phyloP scores from a whole-genome alignment of 2,329 filamentous ascomycete species.

The Elsinoe necatrix region DNA sequence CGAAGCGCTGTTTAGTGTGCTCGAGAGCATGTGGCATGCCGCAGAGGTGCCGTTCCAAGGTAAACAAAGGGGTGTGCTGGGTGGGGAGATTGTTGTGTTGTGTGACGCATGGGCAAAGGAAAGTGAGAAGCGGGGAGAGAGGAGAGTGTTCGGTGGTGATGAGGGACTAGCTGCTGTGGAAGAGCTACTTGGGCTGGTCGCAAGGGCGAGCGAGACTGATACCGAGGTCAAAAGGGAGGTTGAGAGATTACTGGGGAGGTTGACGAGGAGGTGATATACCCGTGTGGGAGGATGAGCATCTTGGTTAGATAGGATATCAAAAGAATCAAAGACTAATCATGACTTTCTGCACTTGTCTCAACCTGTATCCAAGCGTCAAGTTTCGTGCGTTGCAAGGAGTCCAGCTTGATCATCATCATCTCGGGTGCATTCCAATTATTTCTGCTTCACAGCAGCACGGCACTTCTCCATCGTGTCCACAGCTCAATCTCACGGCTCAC shows the following conservation, averaged over 20 bases:
- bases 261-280: slow-evolving; percentile 15
- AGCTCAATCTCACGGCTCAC: too few species aligned
- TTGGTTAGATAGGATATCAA: slow-evolving; percentile 9
- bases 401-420: background rate
- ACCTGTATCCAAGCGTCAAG: too few species aligned
- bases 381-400: background rate
- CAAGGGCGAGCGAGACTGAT: slow-evolving; percentile 23
- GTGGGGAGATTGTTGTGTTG: slow-evolving; percentile 54
- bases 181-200: slow-evolving; percentile 24
- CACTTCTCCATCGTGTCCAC: too few species aligned
- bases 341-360: background rate
- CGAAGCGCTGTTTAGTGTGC: slow-evolving; percentile 52
- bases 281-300: background rate
- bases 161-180: slow-evolving; percentile 43
- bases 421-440: too few species aligned
- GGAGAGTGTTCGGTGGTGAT: slow-evolving; percentile 52
- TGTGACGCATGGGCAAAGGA: slow-evolving; percentile 53
- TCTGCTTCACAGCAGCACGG: too few species aligned
- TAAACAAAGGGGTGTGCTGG: slow-evolving; percentile 47
- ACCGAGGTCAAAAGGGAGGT: slow-evolving; percentile 20
- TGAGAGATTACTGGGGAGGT: slow-evolving; percentile 18
- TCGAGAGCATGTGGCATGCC: slow-evolving; percentile 60
- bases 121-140: slow-evolving; percentile 45
- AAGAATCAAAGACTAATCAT: background rate
- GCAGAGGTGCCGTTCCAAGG: slow-evolving; percentile 58